Evolutionary conservation across 2,329 filamentous ascomycete genomes (phyloP).

Genomic region (Stagonosporopsis vannaccii): DNA sequence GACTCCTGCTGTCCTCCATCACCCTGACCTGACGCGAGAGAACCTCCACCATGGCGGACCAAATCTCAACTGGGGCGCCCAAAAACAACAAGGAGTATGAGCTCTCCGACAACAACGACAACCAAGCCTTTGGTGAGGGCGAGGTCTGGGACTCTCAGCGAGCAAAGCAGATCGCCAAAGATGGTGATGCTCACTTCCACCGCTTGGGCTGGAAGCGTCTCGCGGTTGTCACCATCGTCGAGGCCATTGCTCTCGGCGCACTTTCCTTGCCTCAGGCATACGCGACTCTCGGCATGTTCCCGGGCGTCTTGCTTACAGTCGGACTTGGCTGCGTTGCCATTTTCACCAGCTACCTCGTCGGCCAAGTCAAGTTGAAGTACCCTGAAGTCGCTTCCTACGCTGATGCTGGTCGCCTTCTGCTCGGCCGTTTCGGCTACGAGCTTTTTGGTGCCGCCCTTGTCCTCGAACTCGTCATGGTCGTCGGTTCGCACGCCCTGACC

Average conservation of each 20-base stretch:
- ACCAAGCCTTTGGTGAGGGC: constrained; percentile 18
- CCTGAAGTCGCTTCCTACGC: constrained; percentile 22
- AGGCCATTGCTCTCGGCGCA: constrained; percentile 22
- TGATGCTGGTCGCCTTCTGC: constrained; percentile 20
- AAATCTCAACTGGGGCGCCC: constrained; percentile 6
- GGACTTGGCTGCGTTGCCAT: constrained; percentile 20
- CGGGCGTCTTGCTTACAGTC: constrained; percentile 20
- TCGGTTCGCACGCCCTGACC: constrained; percentile 23
- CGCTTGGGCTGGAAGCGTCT: constrained; percentile 25
- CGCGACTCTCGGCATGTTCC: constrained; percentile 22
- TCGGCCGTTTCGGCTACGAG: constrained; percentile 21
- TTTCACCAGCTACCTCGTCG: constrained; percentile 23
- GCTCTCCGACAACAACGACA: constrained; percentile 14
- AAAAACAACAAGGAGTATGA: constrained; percentile 17
- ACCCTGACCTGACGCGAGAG: neutral
- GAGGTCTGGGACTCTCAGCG: constrained; percentile 19
- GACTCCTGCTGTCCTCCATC: neutral
- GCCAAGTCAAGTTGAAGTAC: constrained; percentile 23
- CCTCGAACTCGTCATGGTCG: constrained; percentile 25
- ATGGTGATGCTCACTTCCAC: constrained; percentile 23
- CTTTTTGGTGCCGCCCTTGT: constrained; percentile 22
- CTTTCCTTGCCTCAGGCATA: constrained; percentile 22
- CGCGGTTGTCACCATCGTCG: constrained; percentile 24
- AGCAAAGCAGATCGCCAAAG: constrained; percentile 21
- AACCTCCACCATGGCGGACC: constrained; percentile 3